These are phyloP conservation scores for Rhizopus arrhizus DNA, from an alignment of 371 early-diverging fungal genomes.

Conservation along the genomic window DNA sequence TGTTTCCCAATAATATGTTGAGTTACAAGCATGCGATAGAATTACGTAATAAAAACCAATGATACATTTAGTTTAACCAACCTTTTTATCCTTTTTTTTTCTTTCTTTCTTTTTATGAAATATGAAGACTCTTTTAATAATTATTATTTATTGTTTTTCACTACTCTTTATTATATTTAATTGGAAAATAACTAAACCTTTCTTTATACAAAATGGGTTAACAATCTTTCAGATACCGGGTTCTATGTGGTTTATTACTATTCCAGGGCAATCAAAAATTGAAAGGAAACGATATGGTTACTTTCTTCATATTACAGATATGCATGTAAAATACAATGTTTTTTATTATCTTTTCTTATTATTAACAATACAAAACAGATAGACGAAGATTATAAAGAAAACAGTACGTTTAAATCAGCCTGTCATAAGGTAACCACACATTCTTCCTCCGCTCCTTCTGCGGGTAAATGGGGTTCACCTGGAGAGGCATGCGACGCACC, in stretches of 20 bases:
- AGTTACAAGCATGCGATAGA: neutral
- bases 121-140: neutral
- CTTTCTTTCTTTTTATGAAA: neutral
- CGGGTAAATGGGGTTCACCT: constrained; percentile 49
- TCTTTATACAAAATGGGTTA: neutral
- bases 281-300: constrained; percentile 37
- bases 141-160: neutral
- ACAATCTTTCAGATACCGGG: neutral
- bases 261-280: neutral
- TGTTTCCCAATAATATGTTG: neutral
- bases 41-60: constrained; percentile 1
- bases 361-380: constrained; percentile 29
- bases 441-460: neutral
- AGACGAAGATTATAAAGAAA: constrained; percentile 54
- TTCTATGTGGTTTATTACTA: constrained; percentile 3
- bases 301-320: constrained; percentile 78
- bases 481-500: constrained; percentile 75
- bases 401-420: constrained; percentile 55
- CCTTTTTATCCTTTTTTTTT: neutral
- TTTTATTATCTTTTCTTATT: neutral
- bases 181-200: neutral
- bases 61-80: neutral
- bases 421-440: constrained; percentile 44
- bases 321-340: constrained; percentile 54
- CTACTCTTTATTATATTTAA: neutral